Base-by-base conservation (phyloP, 768 basidiomycete genomes). In the Tephrocybe sp. region DNA sequence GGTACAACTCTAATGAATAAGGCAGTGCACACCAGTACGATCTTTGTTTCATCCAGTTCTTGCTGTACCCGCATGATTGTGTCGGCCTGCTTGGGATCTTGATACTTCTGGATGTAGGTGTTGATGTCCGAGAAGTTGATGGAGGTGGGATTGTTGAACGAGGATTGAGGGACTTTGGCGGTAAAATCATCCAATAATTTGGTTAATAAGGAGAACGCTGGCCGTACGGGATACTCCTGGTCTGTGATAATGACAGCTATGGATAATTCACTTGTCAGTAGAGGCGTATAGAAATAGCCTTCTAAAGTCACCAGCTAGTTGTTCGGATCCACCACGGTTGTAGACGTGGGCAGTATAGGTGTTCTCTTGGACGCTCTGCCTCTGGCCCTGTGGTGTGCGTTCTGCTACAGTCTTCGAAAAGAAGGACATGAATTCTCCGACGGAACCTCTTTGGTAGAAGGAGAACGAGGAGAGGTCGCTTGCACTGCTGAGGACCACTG, bases 31-130 rank as follows among this genome's bases (percentile, higher is more conserved):
- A 96, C 95, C 68, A 99, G 72, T 40, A 98, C 84, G 59, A 99
- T 96, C 87, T 99, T 99, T 3, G 97, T 98, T 74, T 99, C 97
- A 66, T 99, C 97, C 47, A 99, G 72, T 66, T 99, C 97, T 64
- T 93, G 89, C 68, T 99, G 97, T 11, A 99, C 97, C 57, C 87
- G 82, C 95, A 98, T 96, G 64, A 99, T 98, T 16, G 91, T 87
- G 72, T 99, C 96, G 5, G 96, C 96, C 71, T 98, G 93, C 57
- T 84, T 80, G 9, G 96, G 96, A 69, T 99, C 96, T 71, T 99
- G 96, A 66, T 97, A 98, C 70, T 93, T 96, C 65, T 82, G 74
- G 38, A 98, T 70, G 66, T 93, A 98, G 5, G 74, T 77, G 39
- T 81, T 75, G 63, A 88, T 80, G 61, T 83, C 85, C 40, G 84